Conservation (phyloP, 75 land plant species). For the Adiantum capillusveneris region DNA sequence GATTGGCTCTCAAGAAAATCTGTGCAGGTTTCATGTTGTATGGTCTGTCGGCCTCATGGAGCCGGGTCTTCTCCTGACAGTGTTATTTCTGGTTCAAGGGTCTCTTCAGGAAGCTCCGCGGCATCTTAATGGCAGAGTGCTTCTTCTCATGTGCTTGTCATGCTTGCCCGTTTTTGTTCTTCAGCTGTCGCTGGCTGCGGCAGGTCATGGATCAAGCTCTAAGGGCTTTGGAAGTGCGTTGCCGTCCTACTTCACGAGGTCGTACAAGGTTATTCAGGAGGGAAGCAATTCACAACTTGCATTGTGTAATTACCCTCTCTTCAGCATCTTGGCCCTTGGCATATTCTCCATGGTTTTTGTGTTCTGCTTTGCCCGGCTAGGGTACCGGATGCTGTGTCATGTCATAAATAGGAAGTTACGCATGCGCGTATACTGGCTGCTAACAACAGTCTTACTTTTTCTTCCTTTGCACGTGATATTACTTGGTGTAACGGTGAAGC, state of each 20-base stretch:
- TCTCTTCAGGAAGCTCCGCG: conserved; percentile 54
- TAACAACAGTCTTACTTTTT: conserved; percentile 46
- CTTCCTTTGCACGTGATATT: conserved; percentile 67
- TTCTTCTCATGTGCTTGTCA: conserved; percentile 30
- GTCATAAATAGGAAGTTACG: conserved; percentile 77
- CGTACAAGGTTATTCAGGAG: conserved; percentile 8
- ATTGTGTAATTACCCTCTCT: conserved; percentile 70
- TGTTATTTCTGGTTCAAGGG: conserved; percentile 70
- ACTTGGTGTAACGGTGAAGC: conserved; percentile 80
- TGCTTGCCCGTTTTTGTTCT: conserved; percentile 63
- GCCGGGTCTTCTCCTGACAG: conserved; percentile 75
- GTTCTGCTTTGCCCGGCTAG: conserved; percentile 56
- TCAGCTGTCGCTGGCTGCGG: conserved; percentile 51
- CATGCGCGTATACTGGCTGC: conserved; percentile 58
- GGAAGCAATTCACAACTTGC: conserved; percentile 10
- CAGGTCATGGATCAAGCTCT: conserved; percentile 40
- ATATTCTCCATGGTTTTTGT: conserved; percentile 48
- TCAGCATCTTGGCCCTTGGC: conserved; percentile 64
- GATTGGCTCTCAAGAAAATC: conserved; percentile 48
- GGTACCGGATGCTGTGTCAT: conserved; percentile 49
- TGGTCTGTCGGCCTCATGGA: conserved; percentile 86
- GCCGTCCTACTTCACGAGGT: conserved; percentile 59
- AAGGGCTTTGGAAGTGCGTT: conserved; percentile 19
- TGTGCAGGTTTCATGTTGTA: conserved; percentile 77
- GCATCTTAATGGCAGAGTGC: conserved; percentile 11